These are phyloP conservation scores for Boletus sp. DNA, from an alignment of 768 basidiomycete species.

Conservation along the genomic window DNA sequence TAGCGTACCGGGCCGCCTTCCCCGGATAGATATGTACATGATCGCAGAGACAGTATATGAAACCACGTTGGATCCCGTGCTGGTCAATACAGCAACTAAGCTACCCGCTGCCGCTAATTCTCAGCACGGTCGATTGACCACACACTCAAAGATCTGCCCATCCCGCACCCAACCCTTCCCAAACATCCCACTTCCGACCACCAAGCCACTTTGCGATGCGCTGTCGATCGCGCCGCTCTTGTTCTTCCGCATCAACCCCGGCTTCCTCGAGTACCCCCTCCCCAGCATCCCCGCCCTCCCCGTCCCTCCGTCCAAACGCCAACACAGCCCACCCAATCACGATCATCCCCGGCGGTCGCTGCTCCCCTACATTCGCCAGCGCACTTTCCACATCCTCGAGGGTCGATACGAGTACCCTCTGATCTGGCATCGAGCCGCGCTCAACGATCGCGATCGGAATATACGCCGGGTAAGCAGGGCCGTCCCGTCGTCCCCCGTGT, in stretches of 20 bases:
- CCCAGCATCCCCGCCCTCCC: constrained; percentile 50
- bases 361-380: constrained; percentile 72
- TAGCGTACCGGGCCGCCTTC: background rate
- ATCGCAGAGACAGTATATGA: background rate
- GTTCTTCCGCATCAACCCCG: constrained; percentile 26
- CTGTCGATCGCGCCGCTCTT: constrained; percentile 28
- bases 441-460: constrained; percentile 92
- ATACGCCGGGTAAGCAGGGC: constrained; percentile 64
- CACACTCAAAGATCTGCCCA: constrained; percentile 32
- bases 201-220: constrained; percentile 61
- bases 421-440: constrained; percentile 91
- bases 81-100: too few species aligned
- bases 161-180: constrained; percentile 55
- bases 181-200: constrained; percentile 53
- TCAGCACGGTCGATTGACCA: background rate
- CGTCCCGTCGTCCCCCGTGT: constrained; percentile 43
- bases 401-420: constrained; percentile 79
- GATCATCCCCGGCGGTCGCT: constrained; percentile 95
- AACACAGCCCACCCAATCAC: constrained; percentile 90
- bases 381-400: constrained; percentile 66
- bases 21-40: background rate
- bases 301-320: constrained; percentile 42
- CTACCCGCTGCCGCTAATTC: background rate
- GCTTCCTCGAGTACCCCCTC: constrained; percentile 67
- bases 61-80: too few species aligned